A percentile compares a stretch with the other conserved stretches of the same genome.
These are phyloP conservation scores for Casuarina glauca DNA, from an alignment of 306 rosid species.

Conservation along the genomic window DNA sequence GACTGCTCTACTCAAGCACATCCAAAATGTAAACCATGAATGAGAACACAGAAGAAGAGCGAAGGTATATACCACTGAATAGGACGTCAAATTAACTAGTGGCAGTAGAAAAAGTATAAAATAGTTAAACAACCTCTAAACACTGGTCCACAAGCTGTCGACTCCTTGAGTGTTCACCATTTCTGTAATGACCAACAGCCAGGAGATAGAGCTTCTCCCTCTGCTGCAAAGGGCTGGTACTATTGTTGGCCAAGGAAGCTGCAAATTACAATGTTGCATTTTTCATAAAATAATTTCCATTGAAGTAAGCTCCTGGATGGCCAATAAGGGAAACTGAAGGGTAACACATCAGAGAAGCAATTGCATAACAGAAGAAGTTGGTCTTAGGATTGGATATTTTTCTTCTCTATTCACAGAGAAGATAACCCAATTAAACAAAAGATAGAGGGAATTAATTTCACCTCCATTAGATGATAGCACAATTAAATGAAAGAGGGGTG, in stretches of 20 bases:
- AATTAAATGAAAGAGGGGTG: not conserved
- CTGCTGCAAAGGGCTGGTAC: slow-evolving; percentile 46
- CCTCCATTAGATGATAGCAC: not conserved
- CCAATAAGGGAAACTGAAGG: slow-evolving; percentile 9
- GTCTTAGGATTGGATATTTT: not conserved
- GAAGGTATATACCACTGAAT: not conserved
- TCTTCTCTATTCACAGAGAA: not conserved
- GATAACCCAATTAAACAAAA: not conserved
- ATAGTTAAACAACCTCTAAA: slow-evolving; percentile 44
- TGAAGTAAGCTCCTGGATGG: slow-evolving; percentile 12
- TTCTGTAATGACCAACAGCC: slow-evolving; percentile 86
- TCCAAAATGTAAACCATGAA: not conserved
- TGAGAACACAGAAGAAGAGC: not conserved
- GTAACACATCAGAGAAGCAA: slow-evolving; percentile 4
- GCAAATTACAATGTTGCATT: slow-evolving; percentile 27
- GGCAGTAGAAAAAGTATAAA: slow-evolving; percentile 14
- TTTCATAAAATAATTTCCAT: not conserved
- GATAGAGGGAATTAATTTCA: not conserved
- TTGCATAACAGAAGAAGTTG: not conserved
- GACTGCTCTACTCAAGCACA: not conserved
- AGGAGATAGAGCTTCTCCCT: slow-evolving; percentile 88
- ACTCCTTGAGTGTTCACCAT: slow-evolving; percentile 61
- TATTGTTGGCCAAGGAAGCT: slow-evolving; percentile 53
- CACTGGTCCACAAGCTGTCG: slow-evolving; percentile 72
- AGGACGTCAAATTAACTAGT: slow-evolving; percentile 6